Percentiles rank a stretch among this genome's conserved stretches.
Evolutionary conservation across 495 filamentous ascomycete species (phyloP).

Genomic region (Ramalina intermedia): DNA sequence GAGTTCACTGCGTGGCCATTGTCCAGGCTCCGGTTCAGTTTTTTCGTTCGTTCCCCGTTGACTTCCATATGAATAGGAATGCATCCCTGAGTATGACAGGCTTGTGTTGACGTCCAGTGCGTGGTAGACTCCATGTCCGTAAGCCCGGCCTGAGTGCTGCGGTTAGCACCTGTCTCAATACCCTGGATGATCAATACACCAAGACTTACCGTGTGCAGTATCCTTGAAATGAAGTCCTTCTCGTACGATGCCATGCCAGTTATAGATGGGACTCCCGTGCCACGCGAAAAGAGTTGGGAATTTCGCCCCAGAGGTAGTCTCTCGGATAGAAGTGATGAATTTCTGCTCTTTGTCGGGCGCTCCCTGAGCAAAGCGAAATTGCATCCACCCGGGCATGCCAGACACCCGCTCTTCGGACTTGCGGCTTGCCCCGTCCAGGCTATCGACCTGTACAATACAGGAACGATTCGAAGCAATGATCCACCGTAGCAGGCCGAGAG

Average conservation of each 20-base stretch:
- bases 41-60: neutral
- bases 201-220: constrained; percentile 33
- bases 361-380: constrained; percentile 82
- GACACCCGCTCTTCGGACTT: constrained; percentile 37
- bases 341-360: constrained; percentile 77
- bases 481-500: constrained; percentile 64
- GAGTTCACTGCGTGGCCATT: constrained; percentile 57
- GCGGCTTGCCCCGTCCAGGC: constrained; percentile 9
- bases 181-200: too few species aligned
- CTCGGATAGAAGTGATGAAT: constrained; percentile 52
- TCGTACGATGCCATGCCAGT: constrained; percentile 88
- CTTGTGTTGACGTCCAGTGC: constrained; percentile 43
- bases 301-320: constrained; percentile 25
- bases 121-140: constrained; percentile 74
- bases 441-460: constrained; percentile 61
- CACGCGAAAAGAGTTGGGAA: constrained; percentile 69
- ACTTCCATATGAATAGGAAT: neutral
- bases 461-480: constrained; percentile 85
- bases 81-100: constrained; percentile 32
- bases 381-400: constrained; percentile 54
- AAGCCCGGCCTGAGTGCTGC: constrained; percentile 31
- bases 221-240: constrained; percentile 62
- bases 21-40: neutral
- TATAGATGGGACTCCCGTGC: constrained; percentile 62
- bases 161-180: neutral